Evolutionary conservation across 768 basidiomycete genomes (phyloP).

Genomic region (Hortiboletus flavorubellus): DNA sequence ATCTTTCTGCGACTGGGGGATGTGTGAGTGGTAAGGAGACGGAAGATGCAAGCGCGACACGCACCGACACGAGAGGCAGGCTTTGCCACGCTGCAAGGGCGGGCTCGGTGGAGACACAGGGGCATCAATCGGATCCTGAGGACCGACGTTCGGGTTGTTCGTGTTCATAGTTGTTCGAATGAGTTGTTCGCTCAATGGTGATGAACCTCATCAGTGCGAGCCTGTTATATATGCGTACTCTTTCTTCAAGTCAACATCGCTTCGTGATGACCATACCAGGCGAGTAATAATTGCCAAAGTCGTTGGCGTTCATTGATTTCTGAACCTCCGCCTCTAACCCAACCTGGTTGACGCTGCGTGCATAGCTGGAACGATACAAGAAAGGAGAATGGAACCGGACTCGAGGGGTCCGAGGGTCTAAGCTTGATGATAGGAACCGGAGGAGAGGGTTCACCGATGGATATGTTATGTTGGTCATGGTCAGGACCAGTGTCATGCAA

Average conservation of each 20-base stretch:
- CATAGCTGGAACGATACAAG: background rate
- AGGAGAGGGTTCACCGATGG: too few species aligned
- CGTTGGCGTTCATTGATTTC: background rate
- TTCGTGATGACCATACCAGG: background rate
- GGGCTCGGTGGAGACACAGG: slow-evolving; percentile 1
- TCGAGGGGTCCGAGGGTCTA: background rate
- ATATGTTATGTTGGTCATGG: too few species aligned
- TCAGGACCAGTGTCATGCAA: too few species aligned
- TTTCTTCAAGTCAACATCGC: background rate
- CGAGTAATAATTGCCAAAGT: background rate
- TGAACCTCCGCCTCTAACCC: background rate
- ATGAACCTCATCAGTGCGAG: background rate
- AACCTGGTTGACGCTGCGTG: too few species aligned
- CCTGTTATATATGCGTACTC: slow-evolving; percentile 13
- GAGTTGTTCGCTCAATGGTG: background rate
- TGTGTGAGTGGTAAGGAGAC: background rate
- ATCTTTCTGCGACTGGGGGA: slow-evolving; percentile 46
- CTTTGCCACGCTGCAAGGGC: slow-evolving; percentile 45
- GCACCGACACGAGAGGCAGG: slow-evolving; percentile 52
- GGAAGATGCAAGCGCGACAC: slow-evolving; percentile 7
- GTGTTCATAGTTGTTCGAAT: background rate
- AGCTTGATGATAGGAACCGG: background rate
- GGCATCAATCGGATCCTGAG: background rate
- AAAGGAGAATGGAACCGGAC: background rate
- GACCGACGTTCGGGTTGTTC: background rate